Percentiles rank a stretch among this genome's conserved stretches.
Conservation (phyloP, 805 yeast species). For the Teunomyces panamensis region DNA sequence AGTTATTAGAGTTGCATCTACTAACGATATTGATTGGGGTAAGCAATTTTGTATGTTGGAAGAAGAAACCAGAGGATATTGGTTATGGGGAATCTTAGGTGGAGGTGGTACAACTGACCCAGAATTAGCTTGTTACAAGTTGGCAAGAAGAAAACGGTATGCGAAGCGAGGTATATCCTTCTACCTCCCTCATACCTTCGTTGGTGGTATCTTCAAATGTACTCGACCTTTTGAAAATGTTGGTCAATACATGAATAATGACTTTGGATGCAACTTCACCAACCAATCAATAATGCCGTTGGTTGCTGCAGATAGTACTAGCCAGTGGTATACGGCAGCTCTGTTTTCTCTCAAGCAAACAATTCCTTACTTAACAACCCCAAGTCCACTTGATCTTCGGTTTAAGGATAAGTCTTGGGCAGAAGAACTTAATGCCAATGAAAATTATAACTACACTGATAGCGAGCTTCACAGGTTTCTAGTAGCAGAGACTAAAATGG, state of each 20-base stretch:
- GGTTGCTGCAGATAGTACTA: constrained; percentile 52
- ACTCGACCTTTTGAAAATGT: constrained; percentile 25
- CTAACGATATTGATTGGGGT: constrained; percentile 46
- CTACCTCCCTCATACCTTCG: constrained; percentile 54
- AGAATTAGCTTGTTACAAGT: constrained; percentile 46
- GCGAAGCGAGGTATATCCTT: constrained; percentile 43
- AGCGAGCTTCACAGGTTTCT: constrained; percentile 36
- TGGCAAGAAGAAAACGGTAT: constrained; percentile 55
- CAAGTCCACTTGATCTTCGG: constrained; percentile 36
- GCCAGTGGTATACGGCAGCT: constrained; percentile 41
- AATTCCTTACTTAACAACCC: constrained; percentile 59
- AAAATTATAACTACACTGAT: constrained; percentile 42
- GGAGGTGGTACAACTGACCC: neutral
- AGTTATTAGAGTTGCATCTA: constrained; percentile 25
- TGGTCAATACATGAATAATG: constrained; percentile 15
- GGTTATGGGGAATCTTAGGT: neutral
- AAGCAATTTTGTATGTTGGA: constrained; percentile 44
- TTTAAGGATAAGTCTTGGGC: constrained; percentile 46
- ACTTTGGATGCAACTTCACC: constrained; percentile 32
- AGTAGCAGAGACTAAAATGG: constrained; percentile 14
- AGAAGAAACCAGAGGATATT: neutral
- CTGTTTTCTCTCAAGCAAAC: constrained; percentile 36
- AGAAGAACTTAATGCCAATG: constrained; percentile 45
- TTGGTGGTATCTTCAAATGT: constrained; percentile 65
- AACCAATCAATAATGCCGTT: constrained; percentile 54